phyloP scores from a whole-genome alignment of 345 rosid genomes.

The rapeseed (Brassica napus) region DNA sequence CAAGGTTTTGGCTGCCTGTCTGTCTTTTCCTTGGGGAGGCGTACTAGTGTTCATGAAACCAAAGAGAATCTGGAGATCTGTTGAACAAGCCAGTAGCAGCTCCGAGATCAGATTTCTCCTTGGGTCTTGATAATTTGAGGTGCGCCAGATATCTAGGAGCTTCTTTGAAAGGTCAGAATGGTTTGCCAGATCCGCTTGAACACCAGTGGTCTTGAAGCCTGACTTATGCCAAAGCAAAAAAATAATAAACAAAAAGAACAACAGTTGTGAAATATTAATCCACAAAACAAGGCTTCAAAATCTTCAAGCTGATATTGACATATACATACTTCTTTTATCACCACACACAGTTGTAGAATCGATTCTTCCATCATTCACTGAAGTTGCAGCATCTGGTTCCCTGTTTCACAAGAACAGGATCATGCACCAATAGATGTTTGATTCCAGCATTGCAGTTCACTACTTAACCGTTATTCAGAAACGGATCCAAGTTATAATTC shows the following conservation, averaged over 20 bases:
- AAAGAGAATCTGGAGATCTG: slow-evolving; percentile 64
- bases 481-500: background rate
- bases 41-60: slow-evolving; percentile 45
- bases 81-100: slow-evolving; percentile 58
- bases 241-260: background rate
- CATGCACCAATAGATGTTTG: slow-evolving; percentile 20
- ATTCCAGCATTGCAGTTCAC: slow-evolving; percentile 13
- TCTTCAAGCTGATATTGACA: slow-evolving; percentile 17
- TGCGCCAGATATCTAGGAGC: slow-evolving; percentile 65
- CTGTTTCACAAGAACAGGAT: slow-evolving; percentile 38
- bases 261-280: background rate
- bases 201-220: slow-evolving; percentile 59
- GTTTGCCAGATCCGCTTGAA: slow-evolving; percentile 56
- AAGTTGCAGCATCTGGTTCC: slow-evolving; percentile 37
- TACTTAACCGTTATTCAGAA: background rate
- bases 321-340: slow-evolving; percentile 32
- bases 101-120: slow-evolving; percentile 58
- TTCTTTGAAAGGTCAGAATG: slow-evolving; percentile 48
- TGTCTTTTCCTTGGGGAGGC: slow-evolving; percentile 38
- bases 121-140: slow-evolving; percentile 43
- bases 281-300: background rate
- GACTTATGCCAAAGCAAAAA: slow-evolving; percentile 40
- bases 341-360: slow-evolving; percentile 36
- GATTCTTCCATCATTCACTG: slow-evolving; percentile 24
- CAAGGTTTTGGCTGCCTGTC: slow-evolving; percentile 35